Conservation (phyloP, 768 basidiomycete genomes). For the Tulasnella sp. region DNA sequence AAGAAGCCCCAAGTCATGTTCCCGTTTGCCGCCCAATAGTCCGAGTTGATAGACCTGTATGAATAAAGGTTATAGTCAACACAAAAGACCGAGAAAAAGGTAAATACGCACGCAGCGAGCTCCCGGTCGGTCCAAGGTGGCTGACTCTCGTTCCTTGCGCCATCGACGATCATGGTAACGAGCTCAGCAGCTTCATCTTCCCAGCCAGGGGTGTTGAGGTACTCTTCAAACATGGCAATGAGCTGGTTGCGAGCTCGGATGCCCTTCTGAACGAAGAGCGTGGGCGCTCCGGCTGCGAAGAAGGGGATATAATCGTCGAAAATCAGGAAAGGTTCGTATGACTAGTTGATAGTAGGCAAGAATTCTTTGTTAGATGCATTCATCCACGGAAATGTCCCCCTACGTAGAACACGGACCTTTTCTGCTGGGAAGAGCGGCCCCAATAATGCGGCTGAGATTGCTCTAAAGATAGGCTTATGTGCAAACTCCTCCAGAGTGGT, state of each 20-base stretch:
- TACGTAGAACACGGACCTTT: not conserved
- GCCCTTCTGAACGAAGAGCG: slow-evolving; percentile 9
- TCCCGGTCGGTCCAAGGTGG: not conserved
- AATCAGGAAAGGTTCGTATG: slow-evolving; percentile 10
- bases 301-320: slow-evolving; percentile 21
- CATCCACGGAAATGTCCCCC: not conserved
- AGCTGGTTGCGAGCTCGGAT: slow-evolving; percentile 3
- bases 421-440: slow-evolving; percentile 18
- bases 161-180: not conserved
- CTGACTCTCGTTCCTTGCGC: not conserved
- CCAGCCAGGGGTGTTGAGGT: not conserved
- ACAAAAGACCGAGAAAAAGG: not conserved
- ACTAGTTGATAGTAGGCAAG: not conserved
- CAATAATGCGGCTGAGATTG: slow-evolving; percentile 13
- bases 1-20: slow-evolving; percentile 20
- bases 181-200: not conserved
- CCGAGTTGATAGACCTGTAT: not conserved
- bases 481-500: slow-evolving; percentile 4
- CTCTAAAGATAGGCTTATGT: slow-evolving; percentile 1
- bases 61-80: not conserved
- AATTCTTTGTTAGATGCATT: not conserved
- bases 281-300: slow-evolving; percentile 16
- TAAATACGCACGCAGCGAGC: not conserved
- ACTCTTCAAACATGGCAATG: not conserved
- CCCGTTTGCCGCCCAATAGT: slow-evolving; percentile 18